These are phyloP conservation scores for Kwoniella sp. DNA, from an alignment of 768 basidiomycete genomes.

Conservation along the genomic window DNA sequence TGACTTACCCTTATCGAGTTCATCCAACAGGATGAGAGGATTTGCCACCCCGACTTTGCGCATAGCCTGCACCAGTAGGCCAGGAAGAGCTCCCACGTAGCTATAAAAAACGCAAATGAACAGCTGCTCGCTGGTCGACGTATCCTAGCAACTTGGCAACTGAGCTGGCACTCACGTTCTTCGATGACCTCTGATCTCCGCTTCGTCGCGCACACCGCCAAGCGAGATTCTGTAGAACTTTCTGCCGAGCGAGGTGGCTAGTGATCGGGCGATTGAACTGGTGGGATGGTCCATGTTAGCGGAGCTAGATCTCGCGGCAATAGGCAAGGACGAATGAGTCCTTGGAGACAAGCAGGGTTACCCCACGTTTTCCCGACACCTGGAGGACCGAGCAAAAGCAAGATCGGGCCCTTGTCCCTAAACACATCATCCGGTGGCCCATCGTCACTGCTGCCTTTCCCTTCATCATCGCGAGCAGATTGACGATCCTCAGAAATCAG, in stretches of 20 bases:
- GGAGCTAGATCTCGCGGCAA: slow-evolving; percentile 13
- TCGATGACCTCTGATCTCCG: slow-evolving; percentile 74
- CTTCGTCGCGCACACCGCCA: slow-evolving; percentile 91
- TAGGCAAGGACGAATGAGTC: slow-evolving; percentile 11
- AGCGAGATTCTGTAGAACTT: slow-evolving; percentile 91
- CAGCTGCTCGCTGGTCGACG: slow-evolving; percentile 6
- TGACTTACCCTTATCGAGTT: slow-evolving; percentile 74
- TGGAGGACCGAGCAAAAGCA: slow-evolving; percentile 78
- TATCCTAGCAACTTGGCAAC: too few species aligned
- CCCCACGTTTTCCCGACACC: slow-evolving; percentile 59
- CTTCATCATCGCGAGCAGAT: not conserved
- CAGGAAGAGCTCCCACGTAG: slow-evolving; percentile 63
- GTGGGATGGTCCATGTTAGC: not conserved
- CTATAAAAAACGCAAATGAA: too few species aligned
- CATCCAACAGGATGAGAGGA: slow-evolving; percentile 77
- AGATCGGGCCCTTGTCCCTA: slow-evolving; percentile 58
- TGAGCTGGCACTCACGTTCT: slow-evolving; percentile 69
- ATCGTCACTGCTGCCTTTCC: slow-evolving; percentile 16
- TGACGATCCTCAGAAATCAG: not conserved
- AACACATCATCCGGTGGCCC: slow-evolving; percentile 33
- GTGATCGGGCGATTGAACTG: slow-evolving; percentile 78
- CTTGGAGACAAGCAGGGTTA: not conserved
- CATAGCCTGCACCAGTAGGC: slow-evolving; percentile 75
- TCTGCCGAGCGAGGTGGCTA: slow-evolving; percentile 77
- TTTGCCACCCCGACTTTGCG: slow-evolving; percentile 79